A percentile compares a stretch with the other conserved stretches of the same genome.
Conservation (phyloP, 345 rosid genomes). For the Aurinia saxatilis region DNA sequence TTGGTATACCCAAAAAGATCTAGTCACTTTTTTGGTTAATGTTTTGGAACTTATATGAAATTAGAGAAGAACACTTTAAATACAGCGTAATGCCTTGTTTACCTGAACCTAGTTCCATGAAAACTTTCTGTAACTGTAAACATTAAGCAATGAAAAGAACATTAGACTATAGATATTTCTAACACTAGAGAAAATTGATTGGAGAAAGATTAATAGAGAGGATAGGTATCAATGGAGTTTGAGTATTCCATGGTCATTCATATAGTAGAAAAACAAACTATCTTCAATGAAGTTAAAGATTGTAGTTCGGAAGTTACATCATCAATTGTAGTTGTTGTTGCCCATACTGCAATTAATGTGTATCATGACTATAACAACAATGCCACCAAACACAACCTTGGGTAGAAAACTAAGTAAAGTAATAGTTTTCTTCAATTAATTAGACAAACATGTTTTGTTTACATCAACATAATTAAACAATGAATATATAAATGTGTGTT, state of each 20-base stretch:
- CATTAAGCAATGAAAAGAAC: too few relatives aligned
- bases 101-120: neutral
- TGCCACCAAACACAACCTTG: too few relatives aligned
- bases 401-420: too few relatives aligned
- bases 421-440: too few relatives aligned
- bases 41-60: too few relatives aligned
- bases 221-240: too few relatives aligned
- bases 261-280: neutral
- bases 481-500: too few relatives aligned
- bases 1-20: too few relatives aligned
- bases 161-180: neutral
- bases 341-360: neutral
- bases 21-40: too few relatives aligned
- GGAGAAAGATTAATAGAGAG: too few relatives aligned
- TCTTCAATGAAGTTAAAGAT: neutral
- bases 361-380: neutral
- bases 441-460: too few relatives aligned
- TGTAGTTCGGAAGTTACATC: neutral
- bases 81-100: neutral
- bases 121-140: neutral
- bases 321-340: neutral
- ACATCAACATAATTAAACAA: too few relatives aligned
- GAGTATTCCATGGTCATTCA: neutral
- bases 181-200: neutral
- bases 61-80: neutral